Evolutionary conservation across 2,329 filamentous ascomycete genomes (phyloP).

Genomic region (Trichophaea hybrida): DNA sequence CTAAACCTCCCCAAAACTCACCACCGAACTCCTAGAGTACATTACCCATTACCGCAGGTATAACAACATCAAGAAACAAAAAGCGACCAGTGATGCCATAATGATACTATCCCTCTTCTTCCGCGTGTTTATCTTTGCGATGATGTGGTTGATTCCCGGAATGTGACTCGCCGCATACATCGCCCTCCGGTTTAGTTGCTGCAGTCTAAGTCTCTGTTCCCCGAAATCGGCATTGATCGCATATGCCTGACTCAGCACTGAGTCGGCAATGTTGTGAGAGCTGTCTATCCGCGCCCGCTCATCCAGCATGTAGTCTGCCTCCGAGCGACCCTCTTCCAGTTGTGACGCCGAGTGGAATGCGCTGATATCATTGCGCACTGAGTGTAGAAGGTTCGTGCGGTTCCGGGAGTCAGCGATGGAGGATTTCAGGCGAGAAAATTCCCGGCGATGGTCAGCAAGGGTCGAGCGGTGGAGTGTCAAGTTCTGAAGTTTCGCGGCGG

Average conservation of each 20-base stretch:
- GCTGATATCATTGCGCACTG: slow-evolving; percentile 82
- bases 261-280: slow-evolving; percentile 78
- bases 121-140: slow-evolving; percentile 82
- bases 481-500: slow-evolving; percentile 94
- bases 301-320: slow-evolving; percentile 94
- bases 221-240: slow-evolving; percentile 87
- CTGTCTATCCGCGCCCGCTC: slow-evolving; percentile 76
- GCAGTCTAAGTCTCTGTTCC: slow-evolving; percentile 72
- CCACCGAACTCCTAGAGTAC: neutral
- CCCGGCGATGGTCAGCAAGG: slow-evolving; percentile 69
- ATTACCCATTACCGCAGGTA: slow-evolving; percentile 57
- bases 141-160: slow-evolving; percentile 82
- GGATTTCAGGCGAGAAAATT: slow-evolving; percentile 59
- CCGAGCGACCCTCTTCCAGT: slow-evolving; percentile 31
- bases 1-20: neutral
- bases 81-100: slow-evolving; percentile 75
- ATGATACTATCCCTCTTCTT: slow-evolving; percentile 92
- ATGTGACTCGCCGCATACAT: slow-evolving; percentile 79
- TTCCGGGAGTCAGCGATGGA: slow-evolving; percentile 66
- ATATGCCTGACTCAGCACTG: slow-evolving; percentile 86
- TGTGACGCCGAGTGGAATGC: slow-evolving; percentile 57
- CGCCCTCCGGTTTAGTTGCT: slow-evolving; percentile 81
- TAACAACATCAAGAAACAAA: slow-evolving; percentile 78
- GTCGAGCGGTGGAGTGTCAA: slow-evolving; percentile 82
- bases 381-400: slow-evolving; percentile 76